phyloP scores from a whole-genome alignment of 192 early-diverging fungal species.

The Backusella australiensis region DNA sequence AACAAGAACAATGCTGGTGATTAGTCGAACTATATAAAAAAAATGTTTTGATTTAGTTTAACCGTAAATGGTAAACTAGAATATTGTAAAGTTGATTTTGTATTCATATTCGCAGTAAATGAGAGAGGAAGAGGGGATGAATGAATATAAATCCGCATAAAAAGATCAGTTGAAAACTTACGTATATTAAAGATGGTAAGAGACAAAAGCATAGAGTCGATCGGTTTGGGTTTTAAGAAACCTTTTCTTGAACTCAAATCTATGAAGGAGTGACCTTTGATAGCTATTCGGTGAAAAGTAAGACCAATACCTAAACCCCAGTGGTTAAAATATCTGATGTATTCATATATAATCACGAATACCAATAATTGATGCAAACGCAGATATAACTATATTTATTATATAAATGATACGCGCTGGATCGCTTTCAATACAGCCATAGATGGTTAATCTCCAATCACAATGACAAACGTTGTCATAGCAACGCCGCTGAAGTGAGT shows the following conservation, averaged over 20 bases:
- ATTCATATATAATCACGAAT: not conserved
- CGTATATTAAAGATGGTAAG: not conserved
- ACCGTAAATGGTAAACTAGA: not conserved
- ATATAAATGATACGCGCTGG: constrained; percentile 19
- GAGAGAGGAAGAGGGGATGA: too few relatives aligned
- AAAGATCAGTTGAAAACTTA: constrained; percentile 14
- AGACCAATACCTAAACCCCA: constrained; percentile 6
- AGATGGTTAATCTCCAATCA: constrained; percentile 19
- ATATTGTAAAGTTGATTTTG: not conserved
- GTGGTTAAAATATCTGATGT: too few relatives aligned
- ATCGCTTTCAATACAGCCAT: constrained; percentile 14
- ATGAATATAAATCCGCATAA: not conserved
- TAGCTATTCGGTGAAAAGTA: not conserved
- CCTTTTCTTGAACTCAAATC: not conserved
- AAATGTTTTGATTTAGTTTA: not conserved
- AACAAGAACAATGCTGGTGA: constrained; percentile 20
- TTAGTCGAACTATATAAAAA: constrained; percentile 10
- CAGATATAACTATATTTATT: constrained; percentile 10
- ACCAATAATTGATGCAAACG: constrained; percentile 19
- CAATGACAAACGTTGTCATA: constrained; percentile 12
- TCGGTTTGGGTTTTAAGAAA: not conserved
- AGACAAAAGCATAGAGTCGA: not conserved
- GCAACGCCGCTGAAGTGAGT: not conserved
- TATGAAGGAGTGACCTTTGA: not conserved
- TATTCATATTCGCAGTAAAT: too few relatives aligned